Base-by-base conservation (phyloP, 306 rosid species). In the Crataegus laevigata region DNA sequence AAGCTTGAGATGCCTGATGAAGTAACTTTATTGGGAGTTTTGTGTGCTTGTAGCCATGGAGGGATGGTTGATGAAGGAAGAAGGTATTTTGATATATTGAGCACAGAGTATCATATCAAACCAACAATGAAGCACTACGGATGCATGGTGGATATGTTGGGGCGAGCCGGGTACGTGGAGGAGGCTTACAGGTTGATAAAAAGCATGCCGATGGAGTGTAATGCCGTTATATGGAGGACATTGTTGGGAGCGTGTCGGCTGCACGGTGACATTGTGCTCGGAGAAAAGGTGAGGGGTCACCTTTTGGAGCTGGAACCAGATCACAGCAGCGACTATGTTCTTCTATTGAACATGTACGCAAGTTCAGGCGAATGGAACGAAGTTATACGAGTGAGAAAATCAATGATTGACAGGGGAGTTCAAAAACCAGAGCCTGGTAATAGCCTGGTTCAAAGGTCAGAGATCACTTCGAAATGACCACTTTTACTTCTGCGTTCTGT, bases 111-210 rank as follows among this genome's bases (percentile, higher is more conserved):
- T 66, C 45, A 67, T 60, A 84, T 89, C 42, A 74, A 85, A 80
- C 97, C 97, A 19, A 82, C 89, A 4, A 70, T 84, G 66, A 93
- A 91, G 82, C 97, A 91, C 83, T 91, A 93, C 18, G 96, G 97
- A 34, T 93, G 97, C 76, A 75, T 85, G 89, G 97, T 88, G 69
- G 98, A 89, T 79, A 84, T 89, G 57, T 76, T 89, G 79, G 98
- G 93, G 29, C 87, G 97, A 52, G 93, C 92, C 22, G 96, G 96
- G 62, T 81, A 78, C 17, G 79, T 89, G 45, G 85, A 84, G 72
- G 93, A 88, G 77, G 97, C 93, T 22, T 89, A 85, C 75, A 38
- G 51, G 28, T 82, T 87, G 82, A 84, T 89, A 65, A 63, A 51
- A 77, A 80, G 76, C 70, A 87, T 89, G 97, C 86, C 96, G 7